These are phyloP conservation scores for Rhodotorula taiwanensis DNA, from an alignment of 768 basidiomycete species.

Conservation along the genomic window DNA sequence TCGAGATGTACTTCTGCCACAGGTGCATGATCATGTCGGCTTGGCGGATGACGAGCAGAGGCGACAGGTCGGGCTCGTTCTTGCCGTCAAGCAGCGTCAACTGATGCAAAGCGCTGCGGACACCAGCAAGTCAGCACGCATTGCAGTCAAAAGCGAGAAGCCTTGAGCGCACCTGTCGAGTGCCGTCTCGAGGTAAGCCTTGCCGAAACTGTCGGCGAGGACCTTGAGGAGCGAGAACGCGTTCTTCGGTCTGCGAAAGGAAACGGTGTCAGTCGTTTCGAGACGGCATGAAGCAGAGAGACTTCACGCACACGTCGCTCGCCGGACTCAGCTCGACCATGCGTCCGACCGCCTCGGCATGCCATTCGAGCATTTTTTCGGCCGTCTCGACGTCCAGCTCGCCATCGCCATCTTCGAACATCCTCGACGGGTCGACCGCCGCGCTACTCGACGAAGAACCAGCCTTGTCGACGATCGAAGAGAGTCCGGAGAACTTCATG, in stretches of 20 bases:
- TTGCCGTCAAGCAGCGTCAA: constrained; percentile 69
- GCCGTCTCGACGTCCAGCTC: constrained; percentile 64
- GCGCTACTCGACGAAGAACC: constrained; percentile 28
- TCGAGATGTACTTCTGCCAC: constrained; percentile 93
- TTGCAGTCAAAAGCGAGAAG: not conserved
- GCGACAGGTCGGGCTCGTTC: constrained; percentile 68
- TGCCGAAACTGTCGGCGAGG: constrained; percentile 75
- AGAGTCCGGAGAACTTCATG: constrained; percentile 70
- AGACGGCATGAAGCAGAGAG: not conserved
- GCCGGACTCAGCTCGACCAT: constrained; percentile 79
- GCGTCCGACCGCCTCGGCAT: constrained; percentile 91
- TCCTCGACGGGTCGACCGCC: constrained; percentile 50
- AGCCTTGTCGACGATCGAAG: constrained; percentile 29
- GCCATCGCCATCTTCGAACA: constrained; percentile 83
- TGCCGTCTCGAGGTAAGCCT: constrained; percentile 80
- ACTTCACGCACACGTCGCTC: constrained; percentile 68
- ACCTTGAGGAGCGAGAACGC: constrained; percentile 74
- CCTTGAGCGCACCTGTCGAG: constrained; percentile 70
- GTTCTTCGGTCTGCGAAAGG: constrained; percentile 65
- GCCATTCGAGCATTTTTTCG: constrained; percentile 92
- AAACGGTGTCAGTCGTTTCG: too few relatives aligned
- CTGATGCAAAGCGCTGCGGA: constrained; percentile 59
- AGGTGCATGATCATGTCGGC: constrained; percentile 87
- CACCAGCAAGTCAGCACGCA: not conserved
- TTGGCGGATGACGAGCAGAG: constrained; percentile 58